Evolutionary conservation across 306 rosid species (phyloP), one percentile per base, ranked within the genome.

Genomic region (Prunus kanzakura): DNA sequence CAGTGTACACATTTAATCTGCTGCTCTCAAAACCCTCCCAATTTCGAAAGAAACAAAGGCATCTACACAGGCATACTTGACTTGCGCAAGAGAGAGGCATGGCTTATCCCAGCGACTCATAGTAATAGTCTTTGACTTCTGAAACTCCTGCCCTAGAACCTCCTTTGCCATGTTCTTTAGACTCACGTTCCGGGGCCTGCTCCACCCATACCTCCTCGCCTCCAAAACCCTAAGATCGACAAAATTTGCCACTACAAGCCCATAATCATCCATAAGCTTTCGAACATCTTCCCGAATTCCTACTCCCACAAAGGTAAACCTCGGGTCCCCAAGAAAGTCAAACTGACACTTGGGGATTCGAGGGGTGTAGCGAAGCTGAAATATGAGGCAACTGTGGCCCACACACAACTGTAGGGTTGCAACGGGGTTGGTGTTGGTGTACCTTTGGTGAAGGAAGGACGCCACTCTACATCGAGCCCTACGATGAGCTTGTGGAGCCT

Each of bases 391-490:
- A 22, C 78, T 82, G 47, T 43, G 41, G 15, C 86, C 86, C 11
- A 87, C 64, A 62, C 87, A 82, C 54, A 87, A 79, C 64, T 85
- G 89, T 55, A 87, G 66, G 0, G 77, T 66, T 14, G 85, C 84
- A 13, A 75, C 77, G 65, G 86, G 85, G 2, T 25, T 25, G 27
- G 27, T 25, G 45, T 69, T 19, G 67, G 2, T 15, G 11, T 18
- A 1, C 0, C 4, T 3, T 6, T 12, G 20, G 20, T 35, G 74
- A 15, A 67, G 46, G 27, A 10, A 0, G 91, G 86, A 20, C 81
- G 82, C 89, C 88, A 87, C n/a, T 87, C 87, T n/a, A 87, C 79
- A 57, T 87, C 89, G 67, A 85, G 84, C 13, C 89, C 90, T 22
- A 82, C 82, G n/a, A 86, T 69, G 27, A 86, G 87, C 41, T 47